Base-by-base conservation (phyloP, 1,284 basidiomycete species). In the Melampsora larici-populina region DNA sequence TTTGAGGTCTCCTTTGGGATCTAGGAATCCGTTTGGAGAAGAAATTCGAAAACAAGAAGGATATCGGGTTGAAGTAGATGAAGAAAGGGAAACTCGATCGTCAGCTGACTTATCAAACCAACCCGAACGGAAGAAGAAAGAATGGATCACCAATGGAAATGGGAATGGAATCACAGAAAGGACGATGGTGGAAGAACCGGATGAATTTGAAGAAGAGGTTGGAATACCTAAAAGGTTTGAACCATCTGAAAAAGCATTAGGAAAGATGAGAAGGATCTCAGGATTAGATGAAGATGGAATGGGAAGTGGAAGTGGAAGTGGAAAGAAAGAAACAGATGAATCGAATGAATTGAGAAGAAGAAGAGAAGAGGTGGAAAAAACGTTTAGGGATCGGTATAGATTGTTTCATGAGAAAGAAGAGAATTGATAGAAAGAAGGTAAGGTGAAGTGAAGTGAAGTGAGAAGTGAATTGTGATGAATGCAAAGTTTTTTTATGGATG, bases 201-300 rank as follows among this genome's bases (percentile, higher is more conserved):
- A 55, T 21, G 3, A 21, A 55, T 21, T 55, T 17, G 7, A 11
- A 24, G 69, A 70, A n/a, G 17, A 18, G 17, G 7, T 15, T 5
- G 13, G 24, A 1, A 67, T 75, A n/a, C 29, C 63, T 8, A 67
- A 48, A 21, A 62, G 46, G n/a, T n/a, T 67, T 18, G 72, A 75
- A 58, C 63, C 33, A 17, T 77, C 74, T 3, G 66, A 69, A 33
- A 77, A 77, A 70, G 51, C 74, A 4, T 36, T 70, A 21, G 74
- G 74, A 26, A 77, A 77, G 24, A 77, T 77, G 65, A 58, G 74
- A 46, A 62, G 74, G 29, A 48, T 70, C 36, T 21, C 18, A 21
- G 62, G 62, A 33, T 18, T 64, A 21, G 51, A 18, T 2, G 21
- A 18, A 21, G 51, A 55, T 55, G 51, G 51, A 21, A 55, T 5